A percentile compares a stretch with the other conserved stretches of the same genome.
These are phyloP conservation scores for Stachybotrys chlorohalonatus DNA, from an alignment of 2,329 filamentous ascomycete species.

Conservation along the genomic window DNA sequence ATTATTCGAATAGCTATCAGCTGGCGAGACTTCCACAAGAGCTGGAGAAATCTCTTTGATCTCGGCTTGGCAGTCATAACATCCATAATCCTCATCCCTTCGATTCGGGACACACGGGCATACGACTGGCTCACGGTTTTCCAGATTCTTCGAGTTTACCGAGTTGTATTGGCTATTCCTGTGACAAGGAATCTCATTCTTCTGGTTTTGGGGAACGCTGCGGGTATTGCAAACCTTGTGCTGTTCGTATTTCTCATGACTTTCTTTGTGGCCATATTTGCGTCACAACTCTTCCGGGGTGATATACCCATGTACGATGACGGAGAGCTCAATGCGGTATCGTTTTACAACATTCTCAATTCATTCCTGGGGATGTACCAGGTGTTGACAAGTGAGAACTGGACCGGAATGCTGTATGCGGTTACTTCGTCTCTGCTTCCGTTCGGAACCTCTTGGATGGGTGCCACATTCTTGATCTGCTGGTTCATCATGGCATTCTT, in stretches of 20 bases:
- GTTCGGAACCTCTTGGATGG: slow-evolving; percentile 80
- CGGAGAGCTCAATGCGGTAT: slow-evolving; percentile 57
- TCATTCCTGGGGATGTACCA: slow-evolving; percentile 98
- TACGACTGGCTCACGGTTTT: slow-evolving; percentile 91
- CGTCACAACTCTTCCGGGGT: slow-evolving; percentile 84
- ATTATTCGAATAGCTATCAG: slow-evolving; percentile 66
- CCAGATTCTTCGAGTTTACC: slow-evolving; percentile 85
- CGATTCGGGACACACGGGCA: slow-evolving; percentile 61
- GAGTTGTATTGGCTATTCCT: slow-evolving; percentile 80
- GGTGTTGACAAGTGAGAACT: slow-evolving; percentile 90
- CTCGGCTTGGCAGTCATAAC: slow-evolving; percentile 73
- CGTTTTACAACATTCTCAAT: slow-evolving; percentile 89
- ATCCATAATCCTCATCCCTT: slow-evolving; percentile 74
- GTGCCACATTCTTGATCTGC: slow-evolving; percentile 78
- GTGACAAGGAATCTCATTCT: slow-evolving; percentile 81
- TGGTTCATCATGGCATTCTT: slow-evolving; percentile 97
- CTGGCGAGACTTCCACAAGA: slow-evolving; percentile 71
- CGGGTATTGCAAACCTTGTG: slow-evolving; percentile 89
- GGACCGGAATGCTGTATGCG: slow-evolving; percentile 81
- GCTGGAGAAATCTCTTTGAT: slow-evolving; percentile 70
- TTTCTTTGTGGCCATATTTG: slow-evolving; percentile 88
- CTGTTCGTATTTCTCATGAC: slow-evolving; percentile 94
- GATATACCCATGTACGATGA: slow-evolving; percentile 61
- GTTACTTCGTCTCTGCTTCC: slow-evolving; percentile 60
- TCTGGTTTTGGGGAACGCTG: slow-evolving; percentile 81